Base-by-base conservation (phyloP, 2,329 filamentous ascomycete genomes). In the Aureobasidium sp. region DNA sequence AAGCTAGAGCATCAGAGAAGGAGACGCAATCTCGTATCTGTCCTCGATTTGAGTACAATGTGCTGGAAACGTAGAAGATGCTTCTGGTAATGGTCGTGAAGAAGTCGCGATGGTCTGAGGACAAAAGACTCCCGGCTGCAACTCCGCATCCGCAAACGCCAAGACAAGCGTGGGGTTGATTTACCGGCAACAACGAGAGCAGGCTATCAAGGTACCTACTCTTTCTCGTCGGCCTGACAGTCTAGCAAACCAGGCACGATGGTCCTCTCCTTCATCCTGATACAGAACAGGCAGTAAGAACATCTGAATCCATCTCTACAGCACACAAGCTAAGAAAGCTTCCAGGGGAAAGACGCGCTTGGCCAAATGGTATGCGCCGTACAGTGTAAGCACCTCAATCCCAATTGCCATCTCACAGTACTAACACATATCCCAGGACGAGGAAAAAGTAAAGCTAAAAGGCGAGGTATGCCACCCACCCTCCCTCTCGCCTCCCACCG, bases 371-470 rank as follows among this genome's bases (percentile, higher is more conserved):
- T 99, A 99, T 81, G 90, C 89, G 68, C 93, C 94, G 65, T 99
- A 97, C 81, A 95, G 87, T 78, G 83, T 84, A 75, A 74, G 81
- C 74, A 31, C 36, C 25, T 3, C 5, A 3, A 25, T 25, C 17
- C 3, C 39, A 25, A 29, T 20, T 3, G 0, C 25, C 11, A 29
- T 22, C 15, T 36, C 29, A 12, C 42, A 42, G 25, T 14, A 20
- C 55, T 58, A 9, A 58, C 41, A 36, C 11, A 7, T 45, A 27
- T 57, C 27, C 47, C 61, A 85, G 83, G 94, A 99, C 81, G 93
- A 97, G 76, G 91, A 99, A 76, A 99, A 99, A 81, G 90, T 99
- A 76, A 97, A 96, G 79, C 83, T 99, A 70, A 99, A 99, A 78
- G 94, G 94, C 83, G 94, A 99, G 80, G 89, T 91, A 78, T 63